These are phyloP conservation scores for Amylocystis lapponica DNA, from an alignment of 768 basidiomycete species.

Conservation along the genomic window DNA sequence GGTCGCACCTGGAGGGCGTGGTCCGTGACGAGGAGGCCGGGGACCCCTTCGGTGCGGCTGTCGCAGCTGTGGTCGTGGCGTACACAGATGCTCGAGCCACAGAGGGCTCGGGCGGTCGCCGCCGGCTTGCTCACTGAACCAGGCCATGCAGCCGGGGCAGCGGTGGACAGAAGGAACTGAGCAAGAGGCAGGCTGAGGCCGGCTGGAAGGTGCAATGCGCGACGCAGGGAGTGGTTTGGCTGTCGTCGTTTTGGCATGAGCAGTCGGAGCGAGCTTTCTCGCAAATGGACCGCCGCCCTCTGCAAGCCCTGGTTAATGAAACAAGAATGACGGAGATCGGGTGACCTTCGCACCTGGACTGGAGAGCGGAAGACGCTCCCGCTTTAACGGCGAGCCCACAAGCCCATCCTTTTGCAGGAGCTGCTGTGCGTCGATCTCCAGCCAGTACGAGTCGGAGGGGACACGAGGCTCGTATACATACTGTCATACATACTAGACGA, in stretches of 20 bases:
- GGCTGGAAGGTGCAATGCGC: neutral
- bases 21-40: neutral
- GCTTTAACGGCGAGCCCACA: neutral
- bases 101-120: neutral
- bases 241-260: neutral
- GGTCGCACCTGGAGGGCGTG: neutral
- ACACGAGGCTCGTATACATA: neutral
- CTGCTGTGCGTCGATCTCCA: slow-evolving; percentile 10
- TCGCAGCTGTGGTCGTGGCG: no score
- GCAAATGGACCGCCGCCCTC: slow-evolving; percentile 10
- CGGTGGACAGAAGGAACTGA: neutral
- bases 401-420: slow-evolving; percentile 9
- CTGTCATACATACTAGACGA: neutral
- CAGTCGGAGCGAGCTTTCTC: neutral
- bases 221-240: neutral
- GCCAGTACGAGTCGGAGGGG: no score
- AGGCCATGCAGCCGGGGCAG: neutral
- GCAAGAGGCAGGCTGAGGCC: neutral
- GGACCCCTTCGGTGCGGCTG: no score
- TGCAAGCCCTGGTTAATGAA: neutral
- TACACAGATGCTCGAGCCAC: neutral
- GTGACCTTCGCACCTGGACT: slow-evolving; percentile 9
- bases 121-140: neutral
- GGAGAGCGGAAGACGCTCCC: slow-evolving; percentile 3
- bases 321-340: neutral